Evolutionary conservation across 768 basidiomycete species (phyloP).

Genomic region (Boletus speciosus): DNA sequence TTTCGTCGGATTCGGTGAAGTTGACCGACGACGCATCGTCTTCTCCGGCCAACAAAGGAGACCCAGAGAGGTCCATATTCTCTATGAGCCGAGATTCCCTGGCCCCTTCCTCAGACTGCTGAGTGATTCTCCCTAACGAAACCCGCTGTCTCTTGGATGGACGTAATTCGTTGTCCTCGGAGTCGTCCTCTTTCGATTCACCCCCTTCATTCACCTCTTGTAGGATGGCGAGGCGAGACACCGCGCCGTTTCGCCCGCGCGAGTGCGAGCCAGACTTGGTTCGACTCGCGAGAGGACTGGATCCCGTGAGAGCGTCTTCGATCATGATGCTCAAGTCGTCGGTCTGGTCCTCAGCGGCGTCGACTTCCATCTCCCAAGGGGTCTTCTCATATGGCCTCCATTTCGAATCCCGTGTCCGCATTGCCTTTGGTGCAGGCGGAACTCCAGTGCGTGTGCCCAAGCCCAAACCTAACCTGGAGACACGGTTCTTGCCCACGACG

Average conservation of each 20-base stretch:
- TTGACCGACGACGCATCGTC: neutral
- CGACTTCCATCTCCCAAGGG: conserved; percentile 27
- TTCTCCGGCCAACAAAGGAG: conserved; percentile 17
- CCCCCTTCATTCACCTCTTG: conserved; percentile 27
- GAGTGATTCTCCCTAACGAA: neutral
- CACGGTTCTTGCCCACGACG: conserved; percentile 30
- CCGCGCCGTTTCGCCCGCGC: conserved; percentile 4
- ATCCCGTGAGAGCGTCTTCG: conserved; percentile 20
- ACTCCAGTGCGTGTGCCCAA: conserved; percentile 16
- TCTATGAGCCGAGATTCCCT: conserved; percentile 23
- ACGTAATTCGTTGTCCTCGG: conserved; percentile 8
- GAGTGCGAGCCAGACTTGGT: conserved; percentile 4
- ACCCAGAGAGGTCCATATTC: conserved; percentile 26
- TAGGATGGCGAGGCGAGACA: conserved; percentile 22
- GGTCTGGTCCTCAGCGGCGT: conserved; percentile 5
- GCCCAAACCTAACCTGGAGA: conserved; percentile 25
- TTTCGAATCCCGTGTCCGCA: conserved; percentile 20
- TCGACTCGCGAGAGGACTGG: conserved; percentile 28
- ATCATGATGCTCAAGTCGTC: conserved; percentile 3
- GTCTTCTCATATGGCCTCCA: conserved; percentile 19
- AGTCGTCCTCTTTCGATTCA: conserved; percentile 9
- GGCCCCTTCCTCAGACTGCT: neutral
- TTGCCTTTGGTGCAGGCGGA: conserved; percentile 30
- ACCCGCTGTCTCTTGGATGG: conserved; percentile 23
- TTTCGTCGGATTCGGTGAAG: neutral